Evolutionary conservation across 2,329 filamentous ascomycete genomes (phyloP).

Genomic region (Aspergillus arachidicola): DNA sequence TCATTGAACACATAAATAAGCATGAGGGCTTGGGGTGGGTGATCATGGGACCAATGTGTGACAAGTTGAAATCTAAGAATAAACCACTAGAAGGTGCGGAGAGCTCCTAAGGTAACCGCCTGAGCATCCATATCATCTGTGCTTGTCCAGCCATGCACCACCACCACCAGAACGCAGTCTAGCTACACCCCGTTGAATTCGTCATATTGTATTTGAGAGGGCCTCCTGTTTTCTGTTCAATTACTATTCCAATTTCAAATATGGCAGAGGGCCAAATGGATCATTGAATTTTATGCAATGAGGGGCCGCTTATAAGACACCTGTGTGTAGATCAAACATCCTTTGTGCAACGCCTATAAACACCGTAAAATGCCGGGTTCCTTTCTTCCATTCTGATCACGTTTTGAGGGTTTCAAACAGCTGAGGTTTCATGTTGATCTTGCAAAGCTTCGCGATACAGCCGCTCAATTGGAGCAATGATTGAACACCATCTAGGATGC

Average conservation of each 20-base stretch:
- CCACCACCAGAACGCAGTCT: not conserved
- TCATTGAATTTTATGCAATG: not conserved
- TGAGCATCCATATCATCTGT: not conserved
- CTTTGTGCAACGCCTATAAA: constrained; percentile 22
- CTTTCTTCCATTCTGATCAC: constrained; percentile 17
- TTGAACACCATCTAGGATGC: constrained; percentile 95
- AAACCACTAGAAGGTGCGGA: constrained; percentile 17
- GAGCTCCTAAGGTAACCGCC: constrained; percentile 15
- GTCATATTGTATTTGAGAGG: not conserved
- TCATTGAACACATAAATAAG: constrained; percentile 70
- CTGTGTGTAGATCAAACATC: not conserved
- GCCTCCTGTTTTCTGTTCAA: not conserved
- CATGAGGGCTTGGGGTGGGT: constrained; percentile 53
- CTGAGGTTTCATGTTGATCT: constrained; percentile 93
- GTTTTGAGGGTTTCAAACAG: constrained; percentile 62
- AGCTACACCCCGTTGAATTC: not conserved
- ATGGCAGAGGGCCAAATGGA: not conserved
- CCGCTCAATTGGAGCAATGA: constrained; percentile 92
- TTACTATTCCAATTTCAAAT: not conserved
- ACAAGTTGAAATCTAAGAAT: constrained; percentile 45
- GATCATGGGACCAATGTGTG: constrained; percentile 66
- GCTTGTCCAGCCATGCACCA: not conserved
- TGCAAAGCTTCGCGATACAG: constrained; percentile 86
- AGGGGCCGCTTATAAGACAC: not conserved
- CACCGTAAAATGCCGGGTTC: constrained; percentile 28